These are phyloP conservation scores for Penicillium coprophilum DNA, from an alignment of 495 filamentous ascomycete genomes.

Conservation along the genomic window DNA sequence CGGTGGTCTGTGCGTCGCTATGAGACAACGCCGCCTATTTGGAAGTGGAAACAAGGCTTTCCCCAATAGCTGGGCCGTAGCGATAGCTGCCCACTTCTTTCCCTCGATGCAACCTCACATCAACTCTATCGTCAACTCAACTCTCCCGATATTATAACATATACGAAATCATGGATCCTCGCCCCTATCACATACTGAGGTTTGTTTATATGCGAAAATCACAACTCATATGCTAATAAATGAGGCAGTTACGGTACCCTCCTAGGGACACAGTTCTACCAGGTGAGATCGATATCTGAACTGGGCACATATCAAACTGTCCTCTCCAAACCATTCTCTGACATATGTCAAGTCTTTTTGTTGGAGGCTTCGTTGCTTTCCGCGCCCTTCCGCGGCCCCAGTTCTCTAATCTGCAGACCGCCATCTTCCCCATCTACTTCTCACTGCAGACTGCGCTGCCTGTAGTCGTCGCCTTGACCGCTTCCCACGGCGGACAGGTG, in stretches of 20 bases:
- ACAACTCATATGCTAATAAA: constrained; percentile 1
- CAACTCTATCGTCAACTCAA: constrained; percentile 4
- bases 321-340: neutral
- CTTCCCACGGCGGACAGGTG: constrained; percentile 51
- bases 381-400: constrained; percentile 71
- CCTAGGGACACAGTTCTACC: constrained; percentile 75
- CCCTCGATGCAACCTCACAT: constrained; percentile 1
- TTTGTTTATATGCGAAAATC: constrained; percentile 33
- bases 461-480: constrained; percentile 73
- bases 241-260: constrained; percentile 70
- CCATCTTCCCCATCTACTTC: constrained; percentile 86
- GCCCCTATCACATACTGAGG: constrained; percentile 77
- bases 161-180: constrained; percentile 50
- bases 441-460: constrained; percentile 73
- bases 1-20: constrained; percentile 20
- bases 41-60: constrained; percentile 9
- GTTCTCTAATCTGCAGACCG: constrained; percentile 74
- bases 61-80: neutral
- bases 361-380: constrained; percentile 74
- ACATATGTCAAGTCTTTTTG: constrained; percentile 61
- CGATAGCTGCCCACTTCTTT: neutral
- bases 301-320: neutral
- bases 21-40: neutral
- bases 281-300: constrained; percentile 47
- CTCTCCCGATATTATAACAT: neutral